phyloP scores from a whole-genome alignment of 2,329 filamentous ascomycete species.

The Coniochaeta ligniaria region DNA sequence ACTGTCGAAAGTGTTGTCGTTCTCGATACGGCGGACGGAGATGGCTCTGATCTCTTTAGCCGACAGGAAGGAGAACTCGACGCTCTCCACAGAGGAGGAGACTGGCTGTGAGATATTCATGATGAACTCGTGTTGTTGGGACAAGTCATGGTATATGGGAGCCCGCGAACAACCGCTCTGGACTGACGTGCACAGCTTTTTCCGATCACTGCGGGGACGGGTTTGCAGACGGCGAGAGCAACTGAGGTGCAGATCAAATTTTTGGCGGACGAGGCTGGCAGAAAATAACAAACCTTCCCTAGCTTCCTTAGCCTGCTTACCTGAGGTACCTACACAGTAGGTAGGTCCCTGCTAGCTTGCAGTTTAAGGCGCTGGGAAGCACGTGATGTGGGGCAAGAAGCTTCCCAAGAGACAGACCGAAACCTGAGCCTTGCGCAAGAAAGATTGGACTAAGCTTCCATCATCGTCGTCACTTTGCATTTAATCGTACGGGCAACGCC shows the following conservation, averaged over 20 bases:
- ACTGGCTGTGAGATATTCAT: slow-evolving; percentile 78
- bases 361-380: too few species aligned
- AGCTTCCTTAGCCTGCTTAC: not conserved
- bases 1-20: slow-evolving; percentile 88
- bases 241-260: slow-evolving; percentile 2
- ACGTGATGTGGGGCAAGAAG: not conserved
- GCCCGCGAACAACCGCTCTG: not conserved
- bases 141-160: not conserved
- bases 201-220: not conserved
- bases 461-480: not conserved
- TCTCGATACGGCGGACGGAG: slow-evolving; percentile 91
- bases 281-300: slow-evolving; percentile 2
- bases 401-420: not conserved
- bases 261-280: slow-evolving; percentile 11
- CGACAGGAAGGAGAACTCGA: slow-evolving; percentile 84
- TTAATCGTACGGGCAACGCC: too few species aligned
- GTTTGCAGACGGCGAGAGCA: not conserved
- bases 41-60: slow-evolving; percentile 77
- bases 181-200: not conserved
- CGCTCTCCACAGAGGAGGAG: slow-evolving; percentile 72
- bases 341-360: too few species aligned
- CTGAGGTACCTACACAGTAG: too few species aligned
- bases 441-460: not conserved
- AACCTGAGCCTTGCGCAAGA: too few species aligned
- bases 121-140: slow-evolving; percentile 4